Evolutionary conservation across 169 alveolate species (phyloP), one percentile per base, ranked within the genome.

Genomic region (Eimeria maxima): DNA sequence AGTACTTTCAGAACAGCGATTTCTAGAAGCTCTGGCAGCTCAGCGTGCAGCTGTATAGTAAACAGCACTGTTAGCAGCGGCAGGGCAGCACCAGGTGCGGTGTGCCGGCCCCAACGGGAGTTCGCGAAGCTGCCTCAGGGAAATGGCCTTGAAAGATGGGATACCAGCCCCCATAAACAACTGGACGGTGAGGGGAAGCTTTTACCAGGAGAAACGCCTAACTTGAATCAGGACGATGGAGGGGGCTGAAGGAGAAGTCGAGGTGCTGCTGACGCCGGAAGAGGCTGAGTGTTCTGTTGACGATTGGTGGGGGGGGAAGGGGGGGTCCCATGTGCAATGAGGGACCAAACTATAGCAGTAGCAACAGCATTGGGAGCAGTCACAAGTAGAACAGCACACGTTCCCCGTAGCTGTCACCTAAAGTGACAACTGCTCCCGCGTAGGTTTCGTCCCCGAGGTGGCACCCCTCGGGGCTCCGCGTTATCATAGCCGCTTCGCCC

Each of bases 1-100:
- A 83, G 74, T 33, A 83, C 50, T 24, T 83, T 83, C 80, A 53
- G 93, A 63, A 57, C 80, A 13, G 93, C 93, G 38, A 57, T 84
- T 24, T 27, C 74, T 0, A 42, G 14, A 45, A 27, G 55, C 65
- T 50, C 91, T 27, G 74, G 71, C 38, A 53, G 27, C 91, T 47
- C 27, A 38, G 27, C 50, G 5, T 53, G 33, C 71, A 29, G 73
- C 45, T 7, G 74, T 33, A 42, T 57, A 14, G 74, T 78, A 65
- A 76, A 60, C 87, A 38, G 87, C 87, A 76, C 63, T 45, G 22
- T 33, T 60, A 76, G 63, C 87, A 44, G 57, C 38, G 7, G 18
- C 87, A 14, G 13, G 24, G 3, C 73, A 50, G 50, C 38, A 53
- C 10, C 71, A 24, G 53, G 45, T 33, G n/a, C 50, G 13, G 69